Evolutionary conservation across 345 rosid species (phyloP).

Genomic region (Populus alba): DNA sequence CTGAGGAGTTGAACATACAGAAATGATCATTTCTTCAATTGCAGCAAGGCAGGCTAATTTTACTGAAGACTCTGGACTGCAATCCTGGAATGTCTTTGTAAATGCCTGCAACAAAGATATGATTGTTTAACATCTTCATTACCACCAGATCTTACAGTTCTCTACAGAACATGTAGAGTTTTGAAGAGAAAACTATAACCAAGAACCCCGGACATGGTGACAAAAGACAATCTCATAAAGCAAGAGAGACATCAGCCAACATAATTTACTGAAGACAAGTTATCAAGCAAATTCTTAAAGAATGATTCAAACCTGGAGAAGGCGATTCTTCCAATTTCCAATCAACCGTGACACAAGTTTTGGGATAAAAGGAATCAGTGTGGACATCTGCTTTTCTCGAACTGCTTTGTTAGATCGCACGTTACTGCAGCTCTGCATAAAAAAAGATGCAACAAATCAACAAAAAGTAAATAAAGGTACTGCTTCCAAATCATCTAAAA

Average conservation of each 20-base stretch:
- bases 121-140: constrained; percentile 6
- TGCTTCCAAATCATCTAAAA: background rate
- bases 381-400: constrained; percentile 45
- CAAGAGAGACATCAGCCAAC: constrained; percentile 6
- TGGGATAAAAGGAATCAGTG: constrained; percentile 62
- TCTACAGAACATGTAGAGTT: background rate
- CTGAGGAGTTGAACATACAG: constrained; percentile 48
- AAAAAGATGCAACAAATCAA: constrained; percentile 16
- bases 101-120: constrained; percentile 62
- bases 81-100: constrained; percentile 55
- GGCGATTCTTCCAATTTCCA: constrained; percentile 48
- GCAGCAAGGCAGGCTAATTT: constrained; percentile 61
- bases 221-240: constrained; percentile 2
- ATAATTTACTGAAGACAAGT: background rate
- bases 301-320: constrained; percentile 62
- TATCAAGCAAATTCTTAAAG: constrained; percentile 1
- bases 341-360: constrained; percentile 50
- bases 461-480: background rate
- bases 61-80: constrained; percentile 59
- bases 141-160: constrained; percentile 4
- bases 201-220: background rate
- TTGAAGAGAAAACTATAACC: constrained; percentile 2
- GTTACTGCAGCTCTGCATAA: constrained; percentile 45
- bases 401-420: constrained; percentile 38
- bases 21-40: constrained; percentile 60